phyloP scores from a whole-genome alignment of 2,329 filamentous ascomycete species.

The Paecilomyces variotii region DNA sequence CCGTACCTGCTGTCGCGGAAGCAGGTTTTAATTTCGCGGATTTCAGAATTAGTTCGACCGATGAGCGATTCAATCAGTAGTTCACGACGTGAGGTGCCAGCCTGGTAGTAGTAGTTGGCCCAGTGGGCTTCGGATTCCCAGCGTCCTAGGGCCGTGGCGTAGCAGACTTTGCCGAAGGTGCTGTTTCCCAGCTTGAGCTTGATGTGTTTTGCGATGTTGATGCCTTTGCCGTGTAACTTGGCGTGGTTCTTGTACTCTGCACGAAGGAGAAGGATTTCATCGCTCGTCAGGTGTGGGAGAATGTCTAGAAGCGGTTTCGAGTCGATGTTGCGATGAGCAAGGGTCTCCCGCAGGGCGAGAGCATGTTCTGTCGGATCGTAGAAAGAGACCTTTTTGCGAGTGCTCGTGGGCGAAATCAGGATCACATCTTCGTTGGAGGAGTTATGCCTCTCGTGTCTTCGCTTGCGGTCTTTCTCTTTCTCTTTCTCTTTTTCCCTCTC shows the following conservation, averaged over 20 bases:
- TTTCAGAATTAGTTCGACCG: constrained; percentile 82
- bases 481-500: constrained; percentile 15
- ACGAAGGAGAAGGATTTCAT: constrained; percentile 81
- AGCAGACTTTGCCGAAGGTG: constrained; percentile 77
- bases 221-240: constrained; percentile 49
- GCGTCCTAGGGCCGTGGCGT: constrained; percentile 76
- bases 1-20: constrained; percentile 90
- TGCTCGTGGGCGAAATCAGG: constrained; percentile 39
- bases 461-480: constrained; percentile 14
- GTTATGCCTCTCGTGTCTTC: constrained; percentile 17
- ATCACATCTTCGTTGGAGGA: constrained; percentile 25
- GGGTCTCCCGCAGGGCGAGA: constrained; percentile 63
- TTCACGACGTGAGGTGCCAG: constrained; percentile 73
- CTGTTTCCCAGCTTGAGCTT: constrained; percentile 42
- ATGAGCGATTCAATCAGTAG: constrained; percentile 89
- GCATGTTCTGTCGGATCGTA: constrained; percentile 80
- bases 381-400: constrained; percentile 60
- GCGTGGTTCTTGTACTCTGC: constrained; percentile 83
- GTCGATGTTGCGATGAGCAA: constrained; percentile 61
- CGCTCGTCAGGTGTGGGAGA: constrained; percentile 72
- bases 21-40: constrained; percentile 73
- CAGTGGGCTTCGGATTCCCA: constrained; percentile 96
- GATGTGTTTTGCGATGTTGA: constrained; percentile 46
- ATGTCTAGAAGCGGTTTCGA: constrained; percentile 70
- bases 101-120: constrained; percentile 97